These are phyloP conservation scores for Chlorella sp. DNA, from an alignment of 139 green algal species.

Conservation along the genomic window DNA sequence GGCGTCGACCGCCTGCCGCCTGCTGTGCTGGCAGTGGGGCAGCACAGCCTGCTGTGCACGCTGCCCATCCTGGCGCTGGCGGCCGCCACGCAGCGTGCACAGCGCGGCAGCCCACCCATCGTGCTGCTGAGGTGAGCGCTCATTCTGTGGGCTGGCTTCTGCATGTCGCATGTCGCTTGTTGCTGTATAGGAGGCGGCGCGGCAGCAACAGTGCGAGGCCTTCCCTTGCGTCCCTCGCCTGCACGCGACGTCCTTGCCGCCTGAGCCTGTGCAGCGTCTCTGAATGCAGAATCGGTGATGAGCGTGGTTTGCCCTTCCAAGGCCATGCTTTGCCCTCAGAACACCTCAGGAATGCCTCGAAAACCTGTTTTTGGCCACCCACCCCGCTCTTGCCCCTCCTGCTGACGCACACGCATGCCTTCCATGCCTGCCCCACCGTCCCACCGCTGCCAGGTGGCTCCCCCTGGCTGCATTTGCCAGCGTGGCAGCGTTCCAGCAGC, in stretches of 20 bases:
- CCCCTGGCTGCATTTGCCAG: background rate
- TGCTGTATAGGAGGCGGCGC: background rate
- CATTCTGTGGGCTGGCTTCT: too few species aligned
- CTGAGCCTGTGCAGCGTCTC: too few species aligned
- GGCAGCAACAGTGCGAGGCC: too few species aligned
- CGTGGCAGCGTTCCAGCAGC: conserved; percentile 4
- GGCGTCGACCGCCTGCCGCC: background rate
- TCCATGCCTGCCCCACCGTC: background rate
- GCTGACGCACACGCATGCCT: background rate
- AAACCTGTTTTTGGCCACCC: background rate
- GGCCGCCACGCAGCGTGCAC: background rate
- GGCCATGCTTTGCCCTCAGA: too few species aligned
- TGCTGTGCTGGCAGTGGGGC: background rate
- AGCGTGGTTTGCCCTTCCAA: too few species aligned
- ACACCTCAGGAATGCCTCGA: background rate
- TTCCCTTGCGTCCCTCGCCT: too few species aligned
- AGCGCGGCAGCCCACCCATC: background rate
- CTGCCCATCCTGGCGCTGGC: background rate
- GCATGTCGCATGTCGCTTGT: background rate
- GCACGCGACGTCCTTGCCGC: too few species aligned
- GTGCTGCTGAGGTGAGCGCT: background rate
- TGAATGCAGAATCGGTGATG: background rate
- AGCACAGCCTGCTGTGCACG: conserved; percentile 29
- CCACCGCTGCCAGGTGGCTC: background rate
- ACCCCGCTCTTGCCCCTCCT: too few species aligned